phyloP scores from a whole-genome alignment of 306 rosid genomes.

The Medicago lupulina region DNA sequence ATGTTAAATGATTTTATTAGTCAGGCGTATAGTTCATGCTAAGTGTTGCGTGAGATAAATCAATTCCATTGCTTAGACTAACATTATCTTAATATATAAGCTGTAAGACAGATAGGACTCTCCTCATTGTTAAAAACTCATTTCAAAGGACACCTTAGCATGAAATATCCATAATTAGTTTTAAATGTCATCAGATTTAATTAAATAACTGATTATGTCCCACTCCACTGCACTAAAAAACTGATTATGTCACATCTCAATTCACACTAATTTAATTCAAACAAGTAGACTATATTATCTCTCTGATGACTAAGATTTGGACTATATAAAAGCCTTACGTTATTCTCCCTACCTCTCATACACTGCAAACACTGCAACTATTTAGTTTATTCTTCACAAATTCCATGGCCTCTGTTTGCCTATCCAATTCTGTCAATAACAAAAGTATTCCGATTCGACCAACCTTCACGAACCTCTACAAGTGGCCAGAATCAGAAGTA shows the following conservation, averaged over 20 bases:
- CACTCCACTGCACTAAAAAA: slow-evolving; percentile 17
- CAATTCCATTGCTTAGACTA: background rate
- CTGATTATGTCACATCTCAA: slow-evolving; percentile 36
- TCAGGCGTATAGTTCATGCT: background rate
- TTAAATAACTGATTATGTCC: slow-evolving; percentile 28
- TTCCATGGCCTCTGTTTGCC: slow-evolving; percentile 49
- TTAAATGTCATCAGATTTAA: background rate
- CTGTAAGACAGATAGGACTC: background rate
- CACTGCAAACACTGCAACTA: slow-evolving; percentile 14
- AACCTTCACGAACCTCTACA: slow-evolving; percentile 49
- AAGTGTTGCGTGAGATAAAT: background rate
- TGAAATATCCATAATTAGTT: background rate
- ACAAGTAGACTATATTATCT: slow-evolving; percentile 5
- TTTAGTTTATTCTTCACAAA: slow-evolving; percentile 11
- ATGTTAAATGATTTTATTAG: no score
- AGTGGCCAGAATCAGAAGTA: slow-evolving; percentile 70
- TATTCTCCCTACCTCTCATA: background rate
- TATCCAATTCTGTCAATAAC: slow-evolving; percentile 37
- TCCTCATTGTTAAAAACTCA: background rate
- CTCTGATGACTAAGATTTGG: slow-evolving; percentile 1
- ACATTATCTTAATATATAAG: background rate
- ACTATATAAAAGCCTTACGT: slow-evolving; percentile 9
- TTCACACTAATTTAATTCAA: background rate
- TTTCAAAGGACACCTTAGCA: slow-evolving; percentile 22
- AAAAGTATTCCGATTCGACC: slow-evolving; percentile 41